These are phyloP conservation scores for Chaetomium tenue DNA, from an alignment of 495 filamentous ascomycete species.

Conservation along the genomic window DNA sequence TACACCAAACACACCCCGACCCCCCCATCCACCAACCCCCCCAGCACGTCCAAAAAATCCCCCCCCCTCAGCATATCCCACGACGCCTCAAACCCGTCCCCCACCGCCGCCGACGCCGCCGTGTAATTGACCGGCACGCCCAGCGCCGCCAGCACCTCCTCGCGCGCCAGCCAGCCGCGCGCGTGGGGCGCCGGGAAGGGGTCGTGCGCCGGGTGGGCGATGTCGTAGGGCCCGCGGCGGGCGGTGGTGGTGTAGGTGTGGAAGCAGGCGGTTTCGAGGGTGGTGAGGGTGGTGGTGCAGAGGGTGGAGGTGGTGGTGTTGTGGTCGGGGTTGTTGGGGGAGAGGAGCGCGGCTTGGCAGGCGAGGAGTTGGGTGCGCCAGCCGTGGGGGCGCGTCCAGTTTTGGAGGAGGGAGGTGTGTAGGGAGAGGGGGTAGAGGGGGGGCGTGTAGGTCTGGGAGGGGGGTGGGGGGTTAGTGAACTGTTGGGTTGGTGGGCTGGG, in stretches of 20 bases:
- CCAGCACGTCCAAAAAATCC: too few relatives aligned
- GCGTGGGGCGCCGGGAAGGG: neutral
- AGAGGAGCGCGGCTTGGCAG: neutral
- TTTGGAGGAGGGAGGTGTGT: neutral
- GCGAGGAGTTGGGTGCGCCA: neutral
- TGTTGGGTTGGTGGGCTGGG: too few relatives aligned
- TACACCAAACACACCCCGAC: neutral
- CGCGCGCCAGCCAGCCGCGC: neutral
- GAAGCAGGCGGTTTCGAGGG: neutral
- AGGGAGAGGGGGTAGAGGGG: neutral
- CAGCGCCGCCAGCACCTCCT: neutral
- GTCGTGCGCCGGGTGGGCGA: neutral
- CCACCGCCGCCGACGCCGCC: neutral
- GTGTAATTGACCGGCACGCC: slow-evolving; percentile 7
- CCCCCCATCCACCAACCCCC: too few relatives aligned
- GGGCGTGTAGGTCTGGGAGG: neutral
- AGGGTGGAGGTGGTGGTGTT: neutral
- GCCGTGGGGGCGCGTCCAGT: neutral
- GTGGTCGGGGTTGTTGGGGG: neutral
- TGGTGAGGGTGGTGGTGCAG: neutral
- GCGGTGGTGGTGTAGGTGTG: neutral
- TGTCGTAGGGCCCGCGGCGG: neutral
- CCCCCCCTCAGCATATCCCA: too few relatives aligned
- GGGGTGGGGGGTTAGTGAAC: too few relatives aligned
- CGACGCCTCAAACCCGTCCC: neutral